phyloP scores from a whole-genome alignment of 2,329 filamentous ascomycete genomes.

The Diaporthe vexans region DNA sequence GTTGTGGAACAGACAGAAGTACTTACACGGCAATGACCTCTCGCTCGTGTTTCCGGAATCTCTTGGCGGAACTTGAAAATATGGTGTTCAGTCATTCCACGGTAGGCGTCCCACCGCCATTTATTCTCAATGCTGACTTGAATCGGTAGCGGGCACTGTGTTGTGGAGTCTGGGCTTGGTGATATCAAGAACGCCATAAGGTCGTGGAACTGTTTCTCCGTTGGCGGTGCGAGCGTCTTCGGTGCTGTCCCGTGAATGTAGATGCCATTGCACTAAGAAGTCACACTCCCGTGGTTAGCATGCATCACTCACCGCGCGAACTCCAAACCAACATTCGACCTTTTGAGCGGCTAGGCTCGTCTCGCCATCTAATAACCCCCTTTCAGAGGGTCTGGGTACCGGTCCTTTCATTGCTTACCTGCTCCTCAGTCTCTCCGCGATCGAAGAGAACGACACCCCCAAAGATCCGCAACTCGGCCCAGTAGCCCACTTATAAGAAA shows the following conservation, averaged over 20 bases:
- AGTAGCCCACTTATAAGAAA: too few species aligned
- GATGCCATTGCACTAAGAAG: not conserved
- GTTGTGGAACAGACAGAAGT: not conserved
- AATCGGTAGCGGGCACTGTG: not conserved
- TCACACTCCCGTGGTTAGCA: not conserved
- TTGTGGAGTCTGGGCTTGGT: not conserved
- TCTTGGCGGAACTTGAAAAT: too few species aligned
- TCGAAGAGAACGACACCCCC: not conserved
- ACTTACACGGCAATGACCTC: not conserved
- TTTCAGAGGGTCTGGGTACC: not conserved
- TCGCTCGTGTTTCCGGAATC: not conserved
- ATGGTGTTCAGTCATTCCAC: too few species aligned
- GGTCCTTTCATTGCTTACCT: not conserved
- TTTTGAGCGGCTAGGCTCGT: not conserved
- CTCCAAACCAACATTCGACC: not conserved
- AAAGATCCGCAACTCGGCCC: not conserved
- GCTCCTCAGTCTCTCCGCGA: not conserved
- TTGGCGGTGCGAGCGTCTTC: not conserved
- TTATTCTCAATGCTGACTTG: too few species aligned
- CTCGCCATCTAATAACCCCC: not conserved
- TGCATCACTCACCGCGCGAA: not conserved
- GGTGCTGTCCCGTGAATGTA: not conserved
- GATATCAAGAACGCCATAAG: not conserved
- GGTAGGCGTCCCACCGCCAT: too few species aligned
- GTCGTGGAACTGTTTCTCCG: not conserved